These are phyloP conservation scores for Glycyrrhiza uralensis DNA, from an alignment of 306 rosid species.

Conservation along the genomic window DNA sequence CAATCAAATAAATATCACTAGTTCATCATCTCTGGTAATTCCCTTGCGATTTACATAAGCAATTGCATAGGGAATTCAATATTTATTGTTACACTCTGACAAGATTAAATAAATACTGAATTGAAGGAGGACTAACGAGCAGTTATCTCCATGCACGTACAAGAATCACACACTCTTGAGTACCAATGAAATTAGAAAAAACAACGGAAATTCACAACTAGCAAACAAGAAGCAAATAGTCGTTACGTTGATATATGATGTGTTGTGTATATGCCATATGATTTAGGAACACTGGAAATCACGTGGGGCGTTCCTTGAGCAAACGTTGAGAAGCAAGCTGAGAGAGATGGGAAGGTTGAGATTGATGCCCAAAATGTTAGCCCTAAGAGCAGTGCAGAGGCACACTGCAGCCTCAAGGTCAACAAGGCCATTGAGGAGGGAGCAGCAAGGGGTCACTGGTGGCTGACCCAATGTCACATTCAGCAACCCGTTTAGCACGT, in stretches of 20 bases:
- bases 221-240: too few relatives aligned
- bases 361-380: conserved; percentile 60
- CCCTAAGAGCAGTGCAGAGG: conserved; percentile 76
- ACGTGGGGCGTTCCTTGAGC: conserved; percentile 41
- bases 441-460: conserved; percentile 64
- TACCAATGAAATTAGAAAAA: neutral
- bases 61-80: neutral
- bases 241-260: too few relatives aligned
- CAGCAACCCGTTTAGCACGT: conserved; percentile 51
- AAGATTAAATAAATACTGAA: too few relatives aligned
- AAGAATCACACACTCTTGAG: neutral
- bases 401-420: conserved; percentile 74
- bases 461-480: conserved; percentile 53
- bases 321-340: conserved; percentile 68
- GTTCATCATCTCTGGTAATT: neutral
- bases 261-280: neutral
- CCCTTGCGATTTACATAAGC: neutral
- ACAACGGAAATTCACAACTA: neutral
- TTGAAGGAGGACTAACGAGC: neutral
- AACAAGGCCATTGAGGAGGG: conserved; percentile 60
- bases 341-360: conserved; percentile 66
- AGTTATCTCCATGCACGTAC: neutral
- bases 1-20: neutral
- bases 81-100: neutral
- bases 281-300: conserved; percentile 49